Percentiles rank a stretch among this genome's conserved stretches.
These are phyloP conservation scores for Sclerotinia borealis DNA, from an alignment of 2,329 filamentous ascomycete genomes.

Conservation along the genomic window DNA sequence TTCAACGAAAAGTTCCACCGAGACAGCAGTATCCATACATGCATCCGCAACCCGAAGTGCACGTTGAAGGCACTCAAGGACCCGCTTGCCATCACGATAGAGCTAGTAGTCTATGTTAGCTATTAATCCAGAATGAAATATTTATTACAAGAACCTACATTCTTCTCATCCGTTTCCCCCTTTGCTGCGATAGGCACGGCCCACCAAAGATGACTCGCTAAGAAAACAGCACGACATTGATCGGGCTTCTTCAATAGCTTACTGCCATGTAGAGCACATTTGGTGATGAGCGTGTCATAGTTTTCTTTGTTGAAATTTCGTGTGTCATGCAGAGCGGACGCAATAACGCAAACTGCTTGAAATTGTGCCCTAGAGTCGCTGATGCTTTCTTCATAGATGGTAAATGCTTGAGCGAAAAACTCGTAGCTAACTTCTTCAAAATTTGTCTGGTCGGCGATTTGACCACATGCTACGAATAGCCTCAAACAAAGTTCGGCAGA, in stretches of 20 bases:
- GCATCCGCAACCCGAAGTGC: constrained; percentile 94
- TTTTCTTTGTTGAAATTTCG: constrained; percentile 93
- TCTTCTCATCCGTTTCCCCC: constrained; percentile 78
- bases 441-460: constrained; percentile 83
- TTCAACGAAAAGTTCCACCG: constrained; percentile 96
- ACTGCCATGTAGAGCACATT: constrained; percentile 92
- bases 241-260: constrained; percentile 97
- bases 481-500: constrained; percentile 84
- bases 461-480: constrained; percentile 84
- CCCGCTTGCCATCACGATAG: constrained; percentile 95
- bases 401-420: constrained; percentile 97
- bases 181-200: constrained; percentile 74
- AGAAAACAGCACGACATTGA: constrained; percentile 92
- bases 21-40: constrained; percentile 97
- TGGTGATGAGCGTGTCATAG: constrained; percentile 97
- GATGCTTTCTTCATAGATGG: constrained; percentile 93
- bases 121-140: neutral
- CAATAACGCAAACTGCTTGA: constrained; percentile 93
- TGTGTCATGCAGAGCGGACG: constrained; percentile 80
- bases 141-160: constrained; percentile 47
- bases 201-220: constrained; percentile 98
- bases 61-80: constrained; percentile 91
- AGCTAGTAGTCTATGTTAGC: constrained; percentile 51
- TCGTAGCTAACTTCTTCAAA: constrained; percentile 97
- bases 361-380: constrained; percentile 96